Evolutionary conservation across 2,329 filamentous ascomycete species (phyloP).

Genomic region (Didymellaceae sp.): DNA sequence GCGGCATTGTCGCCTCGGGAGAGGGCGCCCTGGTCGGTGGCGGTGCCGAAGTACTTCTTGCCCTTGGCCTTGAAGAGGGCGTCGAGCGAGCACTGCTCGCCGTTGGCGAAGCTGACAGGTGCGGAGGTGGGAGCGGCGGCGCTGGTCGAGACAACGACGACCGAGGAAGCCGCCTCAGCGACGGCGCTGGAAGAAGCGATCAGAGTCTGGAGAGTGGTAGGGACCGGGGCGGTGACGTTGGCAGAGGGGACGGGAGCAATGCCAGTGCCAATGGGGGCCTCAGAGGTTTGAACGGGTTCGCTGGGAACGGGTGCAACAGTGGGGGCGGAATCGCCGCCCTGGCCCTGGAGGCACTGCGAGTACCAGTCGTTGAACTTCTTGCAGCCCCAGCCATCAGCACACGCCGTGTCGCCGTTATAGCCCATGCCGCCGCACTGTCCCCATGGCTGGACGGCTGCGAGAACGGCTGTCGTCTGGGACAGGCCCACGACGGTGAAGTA

Average conservation of each 20-base stretch:
- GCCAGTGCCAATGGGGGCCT: slow-evolving; percentile 1
- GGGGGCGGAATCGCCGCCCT: slow-evolving; percentile 11
- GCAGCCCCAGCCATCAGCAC: slow-evolving; percentile 50
- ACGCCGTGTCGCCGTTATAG: slow-evolving; percentile 50
- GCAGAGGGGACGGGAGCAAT: slow-evolving; percentile 11
- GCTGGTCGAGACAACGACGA: slow-evolving; percentile 11
- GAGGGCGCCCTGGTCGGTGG: slow-evolving; percentile 62
- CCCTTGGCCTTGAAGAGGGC: slow-evolving; percentile 65
- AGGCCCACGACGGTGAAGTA: slow-evolving; percentile 39
- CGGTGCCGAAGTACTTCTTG: slow-evolving; percentile 70
- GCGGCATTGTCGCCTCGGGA: slow-evolving; percentile 56
- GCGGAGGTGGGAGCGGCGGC: slow-evolving; percentile 18
- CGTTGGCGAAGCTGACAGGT: slow-evolving; percentile 22
- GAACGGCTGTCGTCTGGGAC: slow-evolving; percentile 35
- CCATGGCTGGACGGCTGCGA: slow-evolving; percentile 43
- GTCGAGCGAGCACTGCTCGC: slow-evolving; percentile 52
- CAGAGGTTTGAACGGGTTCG: slow-evolving; percentile 5
- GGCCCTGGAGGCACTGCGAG: slow-evolving; percentile 49
- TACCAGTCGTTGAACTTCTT: slow-evolving; percentile 54
- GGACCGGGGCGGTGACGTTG: slow-evolving; percentile 15
- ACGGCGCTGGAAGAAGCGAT: slow-evolving; percentile 5
- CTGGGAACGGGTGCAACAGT: slow-evolving; percentile 19
- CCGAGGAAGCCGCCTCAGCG: slow-evolving; percentile 4
- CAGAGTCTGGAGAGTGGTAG: slow-evolving; percentile 11
- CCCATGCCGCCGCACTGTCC: slow-evolving; percentile 55